phyloP scores from a whole-genome alignment of 495 filamentous ascomycete genomes.

The Ascobolus immersus region DNA sequence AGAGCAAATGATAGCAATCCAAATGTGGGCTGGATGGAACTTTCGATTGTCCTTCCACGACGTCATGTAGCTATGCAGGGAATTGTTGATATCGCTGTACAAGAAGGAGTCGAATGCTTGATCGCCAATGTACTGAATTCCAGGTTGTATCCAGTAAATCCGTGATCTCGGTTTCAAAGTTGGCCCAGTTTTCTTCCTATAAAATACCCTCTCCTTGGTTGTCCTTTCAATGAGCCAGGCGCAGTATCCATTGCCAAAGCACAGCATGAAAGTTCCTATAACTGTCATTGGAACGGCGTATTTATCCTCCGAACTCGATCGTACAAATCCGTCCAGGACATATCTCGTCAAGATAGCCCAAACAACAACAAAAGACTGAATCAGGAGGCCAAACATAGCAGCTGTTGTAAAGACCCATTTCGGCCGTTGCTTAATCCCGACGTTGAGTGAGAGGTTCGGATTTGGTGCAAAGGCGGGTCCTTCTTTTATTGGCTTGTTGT shows the following conservation, averaged over 20 bases:
- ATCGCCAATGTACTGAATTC: constrained; percentile 6
- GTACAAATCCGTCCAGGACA: neutral
- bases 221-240: constrained; percentile 5
- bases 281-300: constrained; percentile 8
- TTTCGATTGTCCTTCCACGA: neutral
- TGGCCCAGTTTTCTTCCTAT: neutral
- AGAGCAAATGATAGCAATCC: constrained; percentile 5
- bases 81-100: neutral
- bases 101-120: constrained; percentile 5
- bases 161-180: neutral
- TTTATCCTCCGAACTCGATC: neutral
- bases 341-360: constrained; percentile 4
- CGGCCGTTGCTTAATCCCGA: neutral
- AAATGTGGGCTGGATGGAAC: neutral
- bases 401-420: neutral
- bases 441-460: constrained; percentile 8
- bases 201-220: constrained; percentile 6
- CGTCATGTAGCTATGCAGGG: neutral
- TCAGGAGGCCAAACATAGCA: constrained; percentile 4
- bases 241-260: constrained; percentile 7
- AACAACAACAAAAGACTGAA: constrained; percentile 4
- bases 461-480: neutral
- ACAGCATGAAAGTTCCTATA: constrained; percentile 4
- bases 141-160: constrained; percentile 6
- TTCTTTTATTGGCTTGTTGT: neutral